Base-by-base conservation (phyloP, 2,329 filamentous ascomycete genomes). In the Lachnellula occidentalis region DNA sequence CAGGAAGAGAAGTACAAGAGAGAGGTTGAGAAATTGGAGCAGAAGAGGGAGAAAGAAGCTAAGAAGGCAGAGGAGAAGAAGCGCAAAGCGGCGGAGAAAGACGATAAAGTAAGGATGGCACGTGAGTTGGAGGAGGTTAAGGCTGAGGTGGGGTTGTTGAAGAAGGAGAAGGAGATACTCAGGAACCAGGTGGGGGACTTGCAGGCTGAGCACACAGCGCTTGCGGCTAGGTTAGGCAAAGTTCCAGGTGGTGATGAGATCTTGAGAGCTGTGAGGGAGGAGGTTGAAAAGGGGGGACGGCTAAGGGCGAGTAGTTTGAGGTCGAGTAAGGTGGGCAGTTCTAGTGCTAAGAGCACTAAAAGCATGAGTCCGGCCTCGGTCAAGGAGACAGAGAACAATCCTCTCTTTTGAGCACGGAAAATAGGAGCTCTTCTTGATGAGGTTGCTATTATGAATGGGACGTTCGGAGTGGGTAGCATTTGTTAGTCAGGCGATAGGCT, bases 1-100 rank as follows among this genome's bases (percentile, higher is more conserved):
- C 81, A 85, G 50, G 81, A 86, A 61, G 83, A 83, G 46, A 86
- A 84, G 61, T 84, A 85, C 62, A 77, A 79, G 58, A 78, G 77
- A 12, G 85, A 90, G 64, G 72, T 87, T 45, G 73, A 73, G 58
- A 86, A 85, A 69, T 71, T 88, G 2, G 81, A 88, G 59, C 78
- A 82, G 59, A 83, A 82, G 71, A 80, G 81, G 47, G 74, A 76
- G 55, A 78, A 77, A 54, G 87, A 90, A 64, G 75, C 82, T 56
- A 75, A 74, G 61, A 87, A 85, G 69, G 78, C 78, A 1, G 77
- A 78, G 54, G 76, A 78, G 46, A 70, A 75, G 24, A 72, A 71
- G 45, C 71, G 71, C 24, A 85, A 83, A 69, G 70, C 72, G 19
- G 64, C 66, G 0, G 81, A 84, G 67, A 74, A 76, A 37, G 79